These are phyloP conservation scores for Plantago major DNA, from an alignment of 257 asterid species.

Conservation along the genomic window DNA sequence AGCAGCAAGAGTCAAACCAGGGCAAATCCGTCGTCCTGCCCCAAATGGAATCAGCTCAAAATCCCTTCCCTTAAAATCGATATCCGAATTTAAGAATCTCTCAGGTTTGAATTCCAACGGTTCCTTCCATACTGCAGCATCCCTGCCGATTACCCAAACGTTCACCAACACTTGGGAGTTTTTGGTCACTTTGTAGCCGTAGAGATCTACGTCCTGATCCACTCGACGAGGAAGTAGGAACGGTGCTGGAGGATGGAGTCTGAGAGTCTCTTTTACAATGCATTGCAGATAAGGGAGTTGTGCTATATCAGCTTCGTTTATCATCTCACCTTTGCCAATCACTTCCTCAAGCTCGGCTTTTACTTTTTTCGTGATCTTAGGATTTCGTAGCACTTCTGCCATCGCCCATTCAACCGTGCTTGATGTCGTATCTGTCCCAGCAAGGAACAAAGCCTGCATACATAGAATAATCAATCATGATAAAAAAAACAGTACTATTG, in stretches of 20 bases:
- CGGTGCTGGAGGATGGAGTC: conserved; percentile 9
- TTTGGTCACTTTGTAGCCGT: not conserved
- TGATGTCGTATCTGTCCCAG: conserved; percentile 6
- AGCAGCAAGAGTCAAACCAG: not conserved
- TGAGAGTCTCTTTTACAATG: conserved; percentile 3
- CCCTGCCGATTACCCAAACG: not conserved
- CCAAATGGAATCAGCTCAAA: conserved; percentile 1
- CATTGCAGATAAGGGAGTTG: conserved; percentile 4
- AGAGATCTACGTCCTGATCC: conserved; percentile 1
- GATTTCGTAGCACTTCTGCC: not conserved
- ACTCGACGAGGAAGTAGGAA: conserved; percentile 8
- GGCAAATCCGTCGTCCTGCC: conserved; percentile 1
- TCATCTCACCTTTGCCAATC: not conserved
- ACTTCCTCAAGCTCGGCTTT: conserved; percentile 3
- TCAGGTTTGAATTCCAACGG: not conserved
- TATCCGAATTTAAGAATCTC: not conserved
- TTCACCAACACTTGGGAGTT: not conserved
- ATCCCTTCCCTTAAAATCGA: not conserved
- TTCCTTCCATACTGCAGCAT: not conserved
- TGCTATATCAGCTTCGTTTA: not conserved
- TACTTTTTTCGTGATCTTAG: not conserved
- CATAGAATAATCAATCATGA: not conserved
- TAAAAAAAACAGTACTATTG: not conserved
- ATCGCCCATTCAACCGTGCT: conserved; percentile 7
- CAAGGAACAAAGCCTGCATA: conserved; percentile 6